Conservation (phyloP, 1,139 yeast species). For the Pichia sp. region DNA sequence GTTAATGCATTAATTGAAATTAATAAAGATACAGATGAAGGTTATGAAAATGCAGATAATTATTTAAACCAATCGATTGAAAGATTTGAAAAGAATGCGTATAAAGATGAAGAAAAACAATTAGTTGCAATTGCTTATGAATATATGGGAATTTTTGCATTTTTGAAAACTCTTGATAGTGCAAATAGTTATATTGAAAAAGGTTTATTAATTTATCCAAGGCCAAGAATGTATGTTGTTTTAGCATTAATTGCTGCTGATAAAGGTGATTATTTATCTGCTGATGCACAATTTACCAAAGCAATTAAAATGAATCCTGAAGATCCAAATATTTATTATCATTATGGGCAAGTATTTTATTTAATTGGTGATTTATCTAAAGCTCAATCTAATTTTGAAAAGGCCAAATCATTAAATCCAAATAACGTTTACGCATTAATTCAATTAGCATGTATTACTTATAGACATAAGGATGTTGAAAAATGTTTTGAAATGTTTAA, state of each 20-base stretch:
- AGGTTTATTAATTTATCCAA: constrained; percentile 64
- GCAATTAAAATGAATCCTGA: constrained; percentile 69
- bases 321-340: constrained; percentile 83
- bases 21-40: constrained; percentile 57
- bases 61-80: constrained; percentile 63
- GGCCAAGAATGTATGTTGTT: constrained; percentile 78
- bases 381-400: constrained; percentile 72
- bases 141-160: constrained; percentile 74
- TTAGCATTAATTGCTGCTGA: constrained; percentile 86
- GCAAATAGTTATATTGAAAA: constrained; percentile 54
- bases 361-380: constrained; percentile 66
- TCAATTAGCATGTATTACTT: constrained; percentile 88
- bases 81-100: constrained; percentile 34
- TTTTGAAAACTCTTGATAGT: constrained; percentile 65
- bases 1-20: constrained; percentile 63
- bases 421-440: constrained; percentile 79
- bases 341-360: constrained; percentile 88
- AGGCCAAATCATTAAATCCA: constrained; percentile 69
- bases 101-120: constrained; percentile 34
- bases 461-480: constrained; percentile 65
- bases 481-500: constrained; percentile 47
- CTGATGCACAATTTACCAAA: constrained; percentile 62
- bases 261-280: constrained; percentile 53
- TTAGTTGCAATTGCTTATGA: constrained; percentile 73
- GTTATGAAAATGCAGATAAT: constrained; percentile 70